A percentile compares a stretch with the other conserved stretches of the same genome.
phyloP scores from a whole-genome alignment of 75 land plant genomes.

The Pinus taeda region DNA sequence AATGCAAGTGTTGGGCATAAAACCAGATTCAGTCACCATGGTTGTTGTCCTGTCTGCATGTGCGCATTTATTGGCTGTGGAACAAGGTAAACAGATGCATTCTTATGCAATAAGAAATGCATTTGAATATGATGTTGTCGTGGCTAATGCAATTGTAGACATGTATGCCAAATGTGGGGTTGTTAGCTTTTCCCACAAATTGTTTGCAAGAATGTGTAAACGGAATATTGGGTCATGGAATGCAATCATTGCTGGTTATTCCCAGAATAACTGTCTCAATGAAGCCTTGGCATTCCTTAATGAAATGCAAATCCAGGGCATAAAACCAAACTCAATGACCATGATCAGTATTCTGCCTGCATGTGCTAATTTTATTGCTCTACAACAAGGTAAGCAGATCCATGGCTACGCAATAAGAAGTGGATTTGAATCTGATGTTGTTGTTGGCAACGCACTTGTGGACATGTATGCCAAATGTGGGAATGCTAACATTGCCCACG shows the following conservation, averaged over 20 bases:
- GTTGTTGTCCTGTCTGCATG: neutral
- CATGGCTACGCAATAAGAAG: conserved; percentile 27
- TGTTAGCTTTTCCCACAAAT: neutral
- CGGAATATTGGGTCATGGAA: conserved; percentile 22
- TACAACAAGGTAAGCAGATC: conserved; percentile 17
- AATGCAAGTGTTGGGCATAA: conserved; percentile 5
- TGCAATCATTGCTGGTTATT: conserved; percentile 24
- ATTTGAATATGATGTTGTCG: neutral
- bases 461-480: conserved; percentile 28
- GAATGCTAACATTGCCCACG: conserved; percentile 10
- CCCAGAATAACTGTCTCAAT: conserved; percentile 10
- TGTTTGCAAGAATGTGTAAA: conserved; percentile 14
- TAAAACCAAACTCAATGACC: conserved; percentile 21
- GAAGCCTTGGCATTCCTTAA: conserved; percentile 19
- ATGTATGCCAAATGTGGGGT: conserved; percentile 26
- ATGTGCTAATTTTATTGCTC: conserved; percentile 18
- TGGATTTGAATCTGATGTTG: conserved; percentile 22
- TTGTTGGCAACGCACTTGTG: conserved; percentile 26
- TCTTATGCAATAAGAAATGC: neutral
- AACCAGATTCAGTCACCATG: conserved; percentile 1
- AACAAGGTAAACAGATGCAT: conserved; percentile 6
- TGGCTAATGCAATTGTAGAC: neutral
- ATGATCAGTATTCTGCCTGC: conserved; percentile 19
- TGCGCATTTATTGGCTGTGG: neutral
- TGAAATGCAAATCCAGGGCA: conserved; percentile 5